Base-by-base conservation (phyloP, 306 rosid genomes). In the Oxytropis ochrocephala region DNA sequence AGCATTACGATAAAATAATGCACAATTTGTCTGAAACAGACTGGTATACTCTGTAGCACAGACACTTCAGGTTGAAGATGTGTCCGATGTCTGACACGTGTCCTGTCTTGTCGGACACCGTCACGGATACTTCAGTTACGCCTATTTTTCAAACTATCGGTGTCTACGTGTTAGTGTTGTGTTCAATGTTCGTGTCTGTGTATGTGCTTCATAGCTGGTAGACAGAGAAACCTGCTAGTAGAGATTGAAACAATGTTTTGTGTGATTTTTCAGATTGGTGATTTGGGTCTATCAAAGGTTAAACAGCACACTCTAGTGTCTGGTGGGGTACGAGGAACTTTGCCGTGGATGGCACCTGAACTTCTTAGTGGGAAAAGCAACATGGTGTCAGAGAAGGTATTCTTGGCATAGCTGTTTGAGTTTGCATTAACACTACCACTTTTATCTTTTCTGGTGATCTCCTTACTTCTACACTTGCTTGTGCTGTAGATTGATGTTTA, bases 301-400 rank as follows among this genome's bases (percentile, higher is more conserved):
- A 95, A 92, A 69, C 99, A 95, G 54, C 91, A 91, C 75, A 95
- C 99, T 5, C 86, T 95, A 67, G 99, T 95, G 69, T 95, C 99
- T 10, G 99, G 99, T 69, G 99, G 99, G 58, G 92, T 95, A 64
- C 97, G 99, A 9, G 99, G 99, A 75, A 95, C 99, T 73, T 83
- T 95, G 74, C 99, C 99, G 12, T 95, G 99, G 99, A 95, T 95
- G 99, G 99, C 99, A 54, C 99, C 99, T 11, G 99, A 95, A 77
- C 99, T 95, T 76, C 96, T 95, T 53, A 91, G 97, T 36, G 96
- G 97, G 77, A 95, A 95, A 89, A 91, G 96, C 79, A 84, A 85
- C 74, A 95, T 95, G 99, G 99, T 95, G 53, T 78, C 99, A 12
- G 99, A 95, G 67, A 95, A 95, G 96, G 99, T 91, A 80, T 67